A percentile compares a stretch with the other conserved stretches of the same genome.
phyloP scores from a whole-genome alignment of 2,329 filamentous ascomycete genomes.

The Fusarium solani-melongenae region DNA sequence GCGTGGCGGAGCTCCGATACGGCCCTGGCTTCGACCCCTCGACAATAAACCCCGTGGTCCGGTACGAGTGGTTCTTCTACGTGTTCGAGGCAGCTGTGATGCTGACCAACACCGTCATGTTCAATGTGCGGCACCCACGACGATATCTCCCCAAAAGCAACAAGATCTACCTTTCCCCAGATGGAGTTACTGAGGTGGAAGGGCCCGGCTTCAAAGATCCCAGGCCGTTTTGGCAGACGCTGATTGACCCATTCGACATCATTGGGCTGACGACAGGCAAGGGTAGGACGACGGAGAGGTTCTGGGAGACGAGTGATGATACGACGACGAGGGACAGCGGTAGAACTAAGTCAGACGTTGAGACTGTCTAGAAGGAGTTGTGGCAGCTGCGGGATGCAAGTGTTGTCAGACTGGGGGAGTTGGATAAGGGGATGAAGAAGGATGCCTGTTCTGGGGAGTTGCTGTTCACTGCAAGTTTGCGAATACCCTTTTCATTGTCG shows the following conservation, averaged over 20 bases:
- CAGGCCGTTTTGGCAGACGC: slow-evolving; percentile 54
- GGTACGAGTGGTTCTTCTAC: slow-evolving; percentile 70
- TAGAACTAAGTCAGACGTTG: slow-evolving; percentile 12
- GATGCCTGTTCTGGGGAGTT: background rate
- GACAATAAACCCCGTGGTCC: slow-evolving; percentile 57
- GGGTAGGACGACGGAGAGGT: slow-evolving; percentile 46
- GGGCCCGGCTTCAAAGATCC: slow-evolving; percentile 62
- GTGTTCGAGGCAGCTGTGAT: slow-evolving; percentile 67
- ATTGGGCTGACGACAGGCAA: slow-evolving; percentile 48
- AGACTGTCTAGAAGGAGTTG: slow-evolving; percentile 3
- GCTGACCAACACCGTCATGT: slow-evolving; percentile 61
- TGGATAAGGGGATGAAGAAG: background rate
- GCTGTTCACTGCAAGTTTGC: background rate
- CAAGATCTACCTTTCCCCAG: slow-evolving; percentile 61
- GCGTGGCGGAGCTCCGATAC: slow-evolving; percentile 54
- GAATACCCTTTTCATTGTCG: background rate
- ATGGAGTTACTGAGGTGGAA: slow-evolving; percentile 61
- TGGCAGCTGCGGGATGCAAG: background rate
- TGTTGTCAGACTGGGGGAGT: background rate
- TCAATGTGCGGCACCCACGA: slow-evolving; percentile 64
- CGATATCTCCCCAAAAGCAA: slow-evolving; percentile 60
- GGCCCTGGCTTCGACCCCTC: slow-evolving; percentile 51
- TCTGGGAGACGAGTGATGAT: slow-evolving; percentile 47
- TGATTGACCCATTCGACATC: slow-evolving; percentile 56
- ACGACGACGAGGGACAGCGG: background rate